These are phyloP conservation scores for Phaeodactylum tricornutum DNA, from an alignment of 108 stramenopile genomes.

Conservation along the genomic window DNA sequence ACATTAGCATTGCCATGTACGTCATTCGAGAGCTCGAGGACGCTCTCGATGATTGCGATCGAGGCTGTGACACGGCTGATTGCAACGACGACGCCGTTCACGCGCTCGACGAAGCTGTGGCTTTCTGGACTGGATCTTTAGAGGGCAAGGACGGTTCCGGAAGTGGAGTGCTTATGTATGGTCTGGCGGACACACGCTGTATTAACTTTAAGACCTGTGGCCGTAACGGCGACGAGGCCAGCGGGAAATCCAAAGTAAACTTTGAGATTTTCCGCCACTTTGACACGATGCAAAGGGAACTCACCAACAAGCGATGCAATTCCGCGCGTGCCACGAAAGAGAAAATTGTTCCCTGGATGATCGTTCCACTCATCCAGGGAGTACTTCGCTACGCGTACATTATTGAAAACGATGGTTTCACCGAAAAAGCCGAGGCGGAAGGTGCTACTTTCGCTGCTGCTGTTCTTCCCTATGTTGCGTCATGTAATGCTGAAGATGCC, in stretches of 20 bases:
- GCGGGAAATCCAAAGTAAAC: constrained; percentile 51
- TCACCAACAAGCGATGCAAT: constrained; percentile 36
- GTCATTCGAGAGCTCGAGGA: constrained; percentile 48
- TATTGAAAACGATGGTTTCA: constrained; percentile 13
- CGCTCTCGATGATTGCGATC: constrained; percentile 57
- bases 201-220: constrained; percentile 58
- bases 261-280: constrained; percentile 45
- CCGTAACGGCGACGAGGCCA: constrained; percentile 17
- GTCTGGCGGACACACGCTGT: constrained; percentile 69
- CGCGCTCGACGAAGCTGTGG: constrained; percentile 51
- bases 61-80: constrained; percentile 28
- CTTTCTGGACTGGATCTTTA: constrained; percentile 45
- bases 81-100: constrained; percentile 67
- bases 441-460: constrained; percentile 54
- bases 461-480: constrained; percentile 33
- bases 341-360: constrained; percentile 38
- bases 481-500: constrained; percentile 26
- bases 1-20: constrained; percentile 66
- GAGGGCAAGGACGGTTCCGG: constrained; percentile 41
- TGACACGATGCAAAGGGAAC: constrained; percentile 27
- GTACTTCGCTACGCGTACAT: constrained; percentile 32
- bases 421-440: constrained; percentile 42
- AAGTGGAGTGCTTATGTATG: constrained; percentile 40
- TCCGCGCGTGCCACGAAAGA: constrained; percentile 32
- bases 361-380: constrained; percentile 67